Conservation (phyloP, 441 rosid genomes). For the Hura crepitans region DNA sequence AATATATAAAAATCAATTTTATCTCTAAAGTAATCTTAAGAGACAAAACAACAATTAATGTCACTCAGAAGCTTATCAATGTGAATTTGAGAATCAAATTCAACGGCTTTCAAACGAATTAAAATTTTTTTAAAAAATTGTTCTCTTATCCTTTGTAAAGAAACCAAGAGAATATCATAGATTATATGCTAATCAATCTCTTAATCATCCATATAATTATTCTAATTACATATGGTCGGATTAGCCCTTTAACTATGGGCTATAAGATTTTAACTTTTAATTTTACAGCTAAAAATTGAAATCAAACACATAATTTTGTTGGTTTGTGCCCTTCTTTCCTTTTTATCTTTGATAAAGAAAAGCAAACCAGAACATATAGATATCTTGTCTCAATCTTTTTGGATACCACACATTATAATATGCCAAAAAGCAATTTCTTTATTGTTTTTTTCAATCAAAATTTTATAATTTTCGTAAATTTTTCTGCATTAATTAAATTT, state of each 20-base stretch:
- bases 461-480: neutral
- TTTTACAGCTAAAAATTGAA: constrained; percentile 11
- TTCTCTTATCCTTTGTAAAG: constrained; percentile 1
- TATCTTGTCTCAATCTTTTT: constrained; percentile 25
- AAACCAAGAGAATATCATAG: constrained; percentile 19
- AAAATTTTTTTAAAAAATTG: neutral
- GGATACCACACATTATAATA: constrained; percentile 10
- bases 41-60: neutral
- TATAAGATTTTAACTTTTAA: neutral
- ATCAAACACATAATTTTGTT: constrained; percentile 14
- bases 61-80: neutral
- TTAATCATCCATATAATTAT: constrained; percentile 15
- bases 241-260: constrained; percentile 16
- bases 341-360: constrained; percentile 20
- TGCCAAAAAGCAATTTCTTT: constrained; percentile 9
- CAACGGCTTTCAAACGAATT: neutral
- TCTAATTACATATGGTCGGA: constrained; percentile 10
- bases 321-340: neutral
- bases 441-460: neutral
- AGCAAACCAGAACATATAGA: constrained; percentile 11
- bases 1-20: too few relatives aligned
- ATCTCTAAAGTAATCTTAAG: too few relatives aligned
- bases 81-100: constrained; percentile 16
- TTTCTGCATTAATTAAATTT: too few relatives aligned
- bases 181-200: constrained; percentile 26